A percentile compares a stretch with the other conserved stretches of the same genome.
Conservation (phyloP, 2,329 filamentous ascomycete genomes). For the Diaporthe sp. region DNA sequence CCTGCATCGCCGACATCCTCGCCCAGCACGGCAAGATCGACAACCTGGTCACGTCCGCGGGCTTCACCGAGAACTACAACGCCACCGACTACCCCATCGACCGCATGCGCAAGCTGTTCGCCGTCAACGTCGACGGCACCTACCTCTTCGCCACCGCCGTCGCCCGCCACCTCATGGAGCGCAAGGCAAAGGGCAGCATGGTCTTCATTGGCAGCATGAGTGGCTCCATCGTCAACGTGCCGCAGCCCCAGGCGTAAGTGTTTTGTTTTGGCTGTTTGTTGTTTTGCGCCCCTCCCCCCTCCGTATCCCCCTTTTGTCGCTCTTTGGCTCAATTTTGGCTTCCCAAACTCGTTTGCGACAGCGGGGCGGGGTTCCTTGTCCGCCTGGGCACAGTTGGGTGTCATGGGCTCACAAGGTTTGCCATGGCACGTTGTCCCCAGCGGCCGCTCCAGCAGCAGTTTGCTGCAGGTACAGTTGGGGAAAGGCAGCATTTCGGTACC, state of each 20-base stretch:
- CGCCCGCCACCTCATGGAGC: constrained; percentile 89
- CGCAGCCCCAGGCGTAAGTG: constrained; percentile 84
- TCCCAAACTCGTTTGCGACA: not conserved
- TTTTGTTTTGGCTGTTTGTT: not conserved
- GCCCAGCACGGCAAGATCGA: constrained; percentile 85
- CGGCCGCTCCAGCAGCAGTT: not conserved
- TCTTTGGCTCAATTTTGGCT: not conserved
- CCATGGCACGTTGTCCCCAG: not conserved
- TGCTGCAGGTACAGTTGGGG: constrained; percentile 19
- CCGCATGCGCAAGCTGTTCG: constrained; percentile 93
- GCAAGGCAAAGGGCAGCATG: constrained; percentile 84
- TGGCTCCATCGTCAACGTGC: constrained; percentile 92
- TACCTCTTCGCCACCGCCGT: constrained; percentile 89
- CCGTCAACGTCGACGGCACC: constrained; percentile 92
- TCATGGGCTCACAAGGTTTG: not conserved
- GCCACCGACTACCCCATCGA: constrained; percentile 92
- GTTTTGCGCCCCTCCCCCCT: not conserved
- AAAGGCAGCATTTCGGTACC: not conserved
- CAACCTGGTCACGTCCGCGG: constrained; percentile 94
- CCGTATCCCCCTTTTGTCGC: not conserved
- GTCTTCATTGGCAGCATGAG: constrained; percentile 98
- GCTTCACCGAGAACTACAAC: constrained; percentile 96
- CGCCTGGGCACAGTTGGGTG: not conserved
- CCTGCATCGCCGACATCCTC: constrained; percentile 79
- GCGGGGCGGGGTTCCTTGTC: not conserved